These are phyloP conservation scores for Elsinoe batatas DNA, from an alignment of 2,329 filamentous ascomycete species.

Conservation along the genomic window DNA sequence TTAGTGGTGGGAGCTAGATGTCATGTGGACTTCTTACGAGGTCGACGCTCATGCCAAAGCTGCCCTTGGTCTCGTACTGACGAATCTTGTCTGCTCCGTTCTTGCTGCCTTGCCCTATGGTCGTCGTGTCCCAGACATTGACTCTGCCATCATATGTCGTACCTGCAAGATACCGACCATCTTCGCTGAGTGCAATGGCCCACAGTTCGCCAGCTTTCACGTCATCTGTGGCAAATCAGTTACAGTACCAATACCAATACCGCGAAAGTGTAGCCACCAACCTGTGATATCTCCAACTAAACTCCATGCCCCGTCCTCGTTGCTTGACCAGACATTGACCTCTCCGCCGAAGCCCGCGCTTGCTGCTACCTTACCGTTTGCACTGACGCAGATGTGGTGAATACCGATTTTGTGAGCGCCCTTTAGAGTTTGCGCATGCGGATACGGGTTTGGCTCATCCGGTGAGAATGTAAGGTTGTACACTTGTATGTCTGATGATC, in stretches of 20 bases:
- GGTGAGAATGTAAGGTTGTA: conserved; percentile 49
- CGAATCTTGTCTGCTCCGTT: conserved; percentile 48
- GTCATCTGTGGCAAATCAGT: conserved; percentile 28
- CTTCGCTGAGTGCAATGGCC: conserved; percentile 76
- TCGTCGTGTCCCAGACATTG: conserved; percentile 67
- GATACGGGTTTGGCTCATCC: conserved; percentile 47
- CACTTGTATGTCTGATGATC: conserved; percentile 70
- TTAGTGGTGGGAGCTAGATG: background rate
- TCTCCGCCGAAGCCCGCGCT: conserved; percentile 86
- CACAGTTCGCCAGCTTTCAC: conserved; percentile 65
- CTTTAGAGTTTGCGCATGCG: conserved; percentile 67
- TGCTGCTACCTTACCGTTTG: conserved; percentile 61
- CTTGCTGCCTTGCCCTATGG: conserved; percentile 31
- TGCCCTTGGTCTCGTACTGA: conserved; percentile 85
- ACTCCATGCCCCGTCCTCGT: conserved; percentile 40
- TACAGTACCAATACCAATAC: background rate
- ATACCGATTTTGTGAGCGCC: conserved; percentile 79
- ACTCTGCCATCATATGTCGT: conserved; percentile 82
- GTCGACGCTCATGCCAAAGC: conserved; percentile 83
- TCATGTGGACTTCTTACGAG: conserved; percentile 40
- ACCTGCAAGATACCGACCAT: conserved; percentile 75
- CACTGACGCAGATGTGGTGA: conserved; percentile 71
- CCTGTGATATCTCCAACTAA: conserved; percentile 39
- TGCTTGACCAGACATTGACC: conserved; percentile 67
- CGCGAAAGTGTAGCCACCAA: conserved; percentile 21